A percentile compares a stretch with the other conserved stretches of the same genome.
Conservation (phyloP, 257 asterid species). For the Gardenia jasminoides region DNA sequence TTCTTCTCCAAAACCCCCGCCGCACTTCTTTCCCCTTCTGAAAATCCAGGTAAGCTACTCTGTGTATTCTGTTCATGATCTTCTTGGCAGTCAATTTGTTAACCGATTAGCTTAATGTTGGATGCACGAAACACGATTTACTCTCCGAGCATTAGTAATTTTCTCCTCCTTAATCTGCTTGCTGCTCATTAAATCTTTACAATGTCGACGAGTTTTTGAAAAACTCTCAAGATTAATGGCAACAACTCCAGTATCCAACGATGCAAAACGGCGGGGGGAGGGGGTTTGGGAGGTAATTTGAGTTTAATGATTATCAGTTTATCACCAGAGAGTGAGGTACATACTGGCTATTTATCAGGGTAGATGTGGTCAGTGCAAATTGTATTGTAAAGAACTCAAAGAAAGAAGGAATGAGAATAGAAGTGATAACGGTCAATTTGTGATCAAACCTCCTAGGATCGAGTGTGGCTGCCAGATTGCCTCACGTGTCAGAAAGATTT, state of each 20-base stretch:
- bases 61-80: neutral
- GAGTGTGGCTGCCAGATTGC: neutral
- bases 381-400: neutral
- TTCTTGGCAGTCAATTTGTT: neutral
- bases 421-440: too few species aligned
- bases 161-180: too few species aligned
- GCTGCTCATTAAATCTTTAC: too few species aligned
- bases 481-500: too few species aligned
- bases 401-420: neutral
- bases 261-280: too few species aligned
- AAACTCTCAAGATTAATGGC: too few species aligned
- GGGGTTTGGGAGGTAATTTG: too few species aligned
- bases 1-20: constrained; percentile 26
- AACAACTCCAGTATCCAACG: neutral
- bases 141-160: too few species aligned
- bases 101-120: too few species aligned
- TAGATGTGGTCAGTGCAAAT: neutral
- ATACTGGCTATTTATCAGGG: neutral
- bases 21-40: constrained; percentile 22
- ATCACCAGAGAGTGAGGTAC: neutral
- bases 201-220: too few species aligned
- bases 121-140: too few species aligned
- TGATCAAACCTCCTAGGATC: too few species aligned
- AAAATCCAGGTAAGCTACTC: constrained; percentile 17
- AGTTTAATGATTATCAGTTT: neutral